Conservation (phyloP, 1,139 yeast genomes). For the Hemisphaericaspora lyxosophila region DNA sequence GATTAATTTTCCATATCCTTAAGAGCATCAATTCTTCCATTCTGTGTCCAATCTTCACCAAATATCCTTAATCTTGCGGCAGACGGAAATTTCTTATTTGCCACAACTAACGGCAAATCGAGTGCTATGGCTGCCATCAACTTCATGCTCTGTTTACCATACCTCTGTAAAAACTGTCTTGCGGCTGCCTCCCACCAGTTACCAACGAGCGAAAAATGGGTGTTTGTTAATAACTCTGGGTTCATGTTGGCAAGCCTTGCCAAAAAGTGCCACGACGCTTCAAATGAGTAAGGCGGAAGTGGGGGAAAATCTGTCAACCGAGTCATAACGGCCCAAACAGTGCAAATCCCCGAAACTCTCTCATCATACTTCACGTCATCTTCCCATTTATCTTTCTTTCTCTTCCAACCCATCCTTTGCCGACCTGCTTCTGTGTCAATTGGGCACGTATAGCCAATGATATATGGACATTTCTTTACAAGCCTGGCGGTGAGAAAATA, state of each 20-base stretch:
- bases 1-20: slow-evolving; percentile 50
- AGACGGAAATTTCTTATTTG: slow-evolving; percentile 60
- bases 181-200: slow-evolving; percentile 95
- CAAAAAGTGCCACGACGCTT: slow-evolving; percentile 71
- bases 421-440: slow-evolving; percentile 85
- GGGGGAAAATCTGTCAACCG: slow-evolving; percentile 29
- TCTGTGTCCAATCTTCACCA: slow-evolving; percentile 71
- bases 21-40: slow-evolving; percentile 46
- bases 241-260: slow-evolving; percentile 70
- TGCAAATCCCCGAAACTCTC: slow-evolving; percentile 79
- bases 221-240: slow-evolving; percentile 50
- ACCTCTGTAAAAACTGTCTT: slow-evolving; percentile 49
- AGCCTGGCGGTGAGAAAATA: slow-evolving; percentile 75
- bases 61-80: slow-evolving; percentile 73
- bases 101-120: slow-evolving; percentile 50
- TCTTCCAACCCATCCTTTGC: slow-evolving; percentile 82
- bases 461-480: slow-evolving; percentile 85
- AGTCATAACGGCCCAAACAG: slow-evolving; percentile 77
- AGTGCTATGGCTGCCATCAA: slow-evolving; percentile 38
- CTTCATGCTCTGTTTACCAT: slow-evolving; percentile 71
- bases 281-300: slow-evolving; percentile 20
- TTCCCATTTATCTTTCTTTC: slow-evolving; percentile 72
- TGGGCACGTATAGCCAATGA: slow-evolving; percentile 75
- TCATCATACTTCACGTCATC: slow-evolving; percentile 75
- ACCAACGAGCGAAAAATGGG: slow-evolving; percentile 70